Evolutionary conservation across 2,329 filamentous ascomycete species (phyloP), one percentile per base, ranked within the genome.

Genomic region (Fusarium duplospermum): DNA sequence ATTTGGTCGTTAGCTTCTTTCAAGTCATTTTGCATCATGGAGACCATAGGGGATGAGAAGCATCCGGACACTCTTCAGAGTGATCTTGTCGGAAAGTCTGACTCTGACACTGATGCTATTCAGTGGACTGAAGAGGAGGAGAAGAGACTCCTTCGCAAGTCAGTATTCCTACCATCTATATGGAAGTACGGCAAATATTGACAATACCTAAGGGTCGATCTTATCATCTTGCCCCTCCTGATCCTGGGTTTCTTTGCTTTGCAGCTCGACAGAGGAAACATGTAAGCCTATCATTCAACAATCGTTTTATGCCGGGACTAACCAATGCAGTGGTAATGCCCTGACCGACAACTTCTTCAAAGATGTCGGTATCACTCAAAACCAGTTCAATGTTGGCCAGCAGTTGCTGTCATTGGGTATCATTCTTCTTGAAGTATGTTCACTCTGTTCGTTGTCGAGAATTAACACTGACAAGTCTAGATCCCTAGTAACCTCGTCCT

Each of bases 401-500:
- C 84, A 86, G 69, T 76, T 87, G 40, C 77, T 87, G 1, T 86
- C 84, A 0, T 78, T 83, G 2, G 85, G 85, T 8, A 87, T 87
- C 38, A 84, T 87, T 5, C 56, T 58, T 9, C 56, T 58, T 29
- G 56, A 58, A 27, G 56, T 58, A 40, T 29, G 20, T 24, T 20
- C 11, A 57, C 2, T 27, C 5, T 14, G 4, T 6, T 24, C 7
- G 20, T n/a, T 8, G 14, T 14, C 18, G 14, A 24, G 10, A 13
- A 58, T 14, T 4, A 8, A 5, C 16, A 22, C 18, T 47, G 16
- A 56, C 31, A n/a, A 33, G 16, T 13, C 18, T 14, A 78, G 74
- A 86, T 87, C 22, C 85, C 86, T 0, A 85, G 84, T 24, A 87
- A 87, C 72, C 81, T 87, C 11, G 80, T 86, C n/a, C 74, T 87